phyloP scores from a whole-genome alignment of 176 grass and related monocot species.

The Sorghum bicolor region DNA sequence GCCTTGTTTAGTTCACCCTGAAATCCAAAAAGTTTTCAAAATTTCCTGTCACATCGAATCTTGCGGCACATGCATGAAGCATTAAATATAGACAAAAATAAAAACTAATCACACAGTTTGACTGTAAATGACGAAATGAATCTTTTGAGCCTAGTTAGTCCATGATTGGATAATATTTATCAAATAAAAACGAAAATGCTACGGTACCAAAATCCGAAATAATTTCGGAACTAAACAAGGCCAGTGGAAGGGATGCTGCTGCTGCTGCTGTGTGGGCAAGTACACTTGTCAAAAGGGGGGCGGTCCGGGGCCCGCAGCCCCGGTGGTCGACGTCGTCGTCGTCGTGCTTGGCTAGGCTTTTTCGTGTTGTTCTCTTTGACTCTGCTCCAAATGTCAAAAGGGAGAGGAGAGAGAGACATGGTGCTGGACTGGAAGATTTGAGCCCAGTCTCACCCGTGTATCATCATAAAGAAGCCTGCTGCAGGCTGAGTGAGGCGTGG shows the following conservation, averaged over 20 bases:
- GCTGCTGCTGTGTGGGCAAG: background rate
- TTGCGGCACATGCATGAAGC: too few relatives aligned
- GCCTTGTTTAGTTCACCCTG: too few relatives aligned
- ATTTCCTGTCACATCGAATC: too few relatives aligned
- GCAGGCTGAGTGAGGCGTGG: background rate
- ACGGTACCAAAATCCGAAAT: too few relatives aligned
- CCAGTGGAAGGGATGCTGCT: background rate
- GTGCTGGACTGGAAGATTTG: constrained; percentile 21
- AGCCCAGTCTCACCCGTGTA: background rate
- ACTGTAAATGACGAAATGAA: too few relatives aligned
- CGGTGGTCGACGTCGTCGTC: background rate
- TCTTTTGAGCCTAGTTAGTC: too few relatives aligned
- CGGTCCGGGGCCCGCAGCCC: background rate
- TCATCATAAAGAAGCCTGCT: background rate
- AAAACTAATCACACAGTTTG: too few relatives aligned
- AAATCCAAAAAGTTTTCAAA: too few relatives aligned
- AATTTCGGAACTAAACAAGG: too few relatives aligned
- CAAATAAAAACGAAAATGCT: too few relatives aligned
- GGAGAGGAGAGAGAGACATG: background rate
- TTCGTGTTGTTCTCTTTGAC: constrained; percentile 30
- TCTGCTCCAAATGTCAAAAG: constrained; percentile 35
- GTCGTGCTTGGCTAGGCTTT: background rate
- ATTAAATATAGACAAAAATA: too few relatives aligned
- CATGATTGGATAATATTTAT: too few relatives aligned
- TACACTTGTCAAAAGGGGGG: constrained; percentile 24